Evolutionary conservation across 2,329 filamentous ascomycete genomes (phyloP), one percentile per base, ranked within the genome.

Genomic region (Aspergillus felis): DNA sequence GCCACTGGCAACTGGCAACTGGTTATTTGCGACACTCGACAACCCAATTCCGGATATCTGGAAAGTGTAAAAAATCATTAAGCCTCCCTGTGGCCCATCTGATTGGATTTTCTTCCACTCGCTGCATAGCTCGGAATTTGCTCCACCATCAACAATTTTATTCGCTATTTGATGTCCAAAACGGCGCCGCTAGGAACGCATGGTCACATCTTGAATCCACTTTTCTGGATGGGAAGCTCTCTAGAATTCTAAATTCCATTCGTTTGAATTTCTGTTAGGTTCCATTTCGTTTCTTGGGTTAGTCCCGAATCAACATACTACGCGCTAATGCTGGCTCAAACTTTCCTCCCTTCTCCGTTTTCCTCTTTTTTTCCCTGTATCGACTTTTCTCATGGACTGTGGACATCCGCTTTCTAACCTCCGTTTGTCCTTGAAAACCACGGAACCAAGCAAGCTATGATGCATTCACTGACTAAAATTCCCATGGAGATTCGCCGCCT

Each of bases 151-250:
- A 3, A 17, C 17, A 24, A 35, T 54, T 6, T 61, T 47, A 62
- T 61, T 64, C 49, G 63, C 38, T 38, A 10, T 24, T 22, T 28
- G 20, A 53, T 20, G 41, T 12, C 17, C 50, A 51, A 64, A 65
- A 65, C 62, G 63, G 63, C 53, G 60, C 58, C 62, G 60, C 62
- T 61, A 63, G 63, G 58, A 61, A 64, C 54, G 61, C 59, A 54
- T 53, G 53, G 61, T 25, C 46, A 60, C 29, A 14, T 32, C 57
- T 52, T 58, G 57, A 56, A 57, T 46, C 46, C 42, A 50, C 55
- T 51, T 41, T 44, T 46, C 53, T 42, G 7, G 25, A 22, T 35
- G 41, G 41, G 54, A 17, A 46, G 14, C 1, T 12, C 10, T 10
- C 41, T 24, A 29, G 12, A 17, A 50, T 44, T 35, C 32, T 6